Evolutionary conservation across 2,329 filamentous ascomycete genomes (phyloP), one percentile per base, ranked within the genome.

Genomic region (Exutisphaerella laricina): DNA sequence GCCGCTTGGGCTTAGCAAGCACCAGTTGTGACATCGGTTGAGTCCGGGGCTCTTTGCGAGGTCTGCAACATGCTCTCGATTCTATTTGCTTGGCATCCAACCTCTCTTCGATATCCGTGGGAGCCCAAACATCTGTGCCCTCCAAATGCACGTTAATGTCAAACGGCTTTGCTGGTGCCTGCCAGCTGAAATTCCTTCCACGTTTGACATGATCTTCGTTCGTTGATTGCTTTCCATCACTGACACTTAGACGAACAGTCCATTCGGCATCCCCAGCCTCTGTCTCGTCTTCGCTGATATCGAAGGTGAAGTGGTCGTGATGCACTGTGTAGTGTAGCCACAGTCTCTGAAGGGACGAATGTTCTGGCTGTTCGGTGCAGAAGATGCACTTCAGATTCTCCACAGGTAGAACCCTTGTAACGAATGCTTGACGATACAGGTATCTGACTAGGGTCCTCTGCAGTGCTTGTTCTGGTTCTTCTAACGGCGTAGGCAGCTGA

Each of bases 251-350:
- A 12, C 38, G 37, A 17, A 55, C 29, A 10, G 43, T 35, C n/a
- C 33, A 43, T 10, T 55, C 39, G 6, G 53, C 53, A 6, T 54
- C 34, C 17, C 34, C 40, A 18, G 38, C 42, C 3, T 56, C 47
- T 8, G 2, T 13, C 23, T 22, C 32, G 7, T 21, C 17, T 10
- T 14, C n/a, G 9, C 49, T 48, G 2, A 55, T 26, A 7, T 58
- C 49, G 32, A 60, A 63, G 5, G 49, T 49, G 41, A 66, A 63
- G 22, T 64, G 54, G 14, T 65, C 60, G 40, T 70, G 67, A 44
- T 54, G 55, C 12, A 50, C 42, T 4, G 59, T 20, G 35, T 53
- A 58, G 40, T 70, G 68, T 39, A 64, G 54, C 9, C 59, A 54
- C 3, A 70, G 53, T 26, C 54, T 45, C 13, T 53, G 51, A 26